Base-by-base conservation (phyloP, 2,329 filamentous ascomycete species). In the Aspergillus novofumigatus region DNA sequence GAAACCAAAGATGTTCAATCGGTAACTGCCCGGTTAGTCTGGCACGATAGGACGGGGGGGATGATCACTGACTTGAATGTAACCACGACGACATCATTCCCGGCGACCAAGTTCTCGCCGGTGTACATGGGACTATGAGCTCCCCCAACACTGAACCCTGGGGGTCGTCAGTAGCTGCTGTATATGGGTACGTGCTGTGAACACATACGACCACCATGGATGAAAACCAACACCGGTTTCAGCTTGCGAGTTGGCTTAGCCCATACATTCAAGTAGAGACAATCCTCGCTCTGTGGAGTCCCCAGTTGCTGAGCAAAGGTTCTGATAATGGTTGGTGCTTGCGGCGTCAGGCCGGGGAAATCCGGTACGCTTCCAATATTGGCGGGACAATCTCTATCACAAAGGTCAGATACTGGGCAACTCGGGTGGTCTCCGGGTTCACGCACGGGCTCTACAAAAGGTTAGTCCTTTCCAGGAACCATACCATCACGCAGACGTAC, bases 1-100 rank as follows among this genome's bases (percentile, higher is more conserved):
- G 57, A 76, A 78, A 5, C 76, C 76, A 55, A 79, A 77, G 52
- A 78, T 72, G 54, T 73, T 74, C 35, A 75, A n/a, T 3, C 75
- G 71, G 59, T 76, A 76, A 62, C 63, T 63, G 17, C 2, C 14
- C 25, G 8, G 41, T 57, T 32, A 56, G 51, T 44, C 41, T 54
- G n/a, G 45, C 4, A 9, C 8, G 32, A 5, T 38, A 3, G n/a
- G n/a, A 53, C 14, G 1, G 28, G 35, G 28, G 35, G 4, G 20
- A 7, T 23, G n/a, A 20, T 4, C 14, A 56, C 55, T 44, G 20
- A 63, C 62, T 78, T 79, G 58, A 78, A 68, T 0, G 73, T 74
- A 1, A 79, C 74, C 1, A 79, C 69, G 9, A 79, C 62, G n/a
- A 74, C 65, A 29, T 77, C 73, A 55, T 75, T 69, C 8, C 71